These are phyloP conservation scores for Pythium phragmiticola DNA, from an alignment of 352 stramenopile species.

Conservation along the genomic window DNA sequence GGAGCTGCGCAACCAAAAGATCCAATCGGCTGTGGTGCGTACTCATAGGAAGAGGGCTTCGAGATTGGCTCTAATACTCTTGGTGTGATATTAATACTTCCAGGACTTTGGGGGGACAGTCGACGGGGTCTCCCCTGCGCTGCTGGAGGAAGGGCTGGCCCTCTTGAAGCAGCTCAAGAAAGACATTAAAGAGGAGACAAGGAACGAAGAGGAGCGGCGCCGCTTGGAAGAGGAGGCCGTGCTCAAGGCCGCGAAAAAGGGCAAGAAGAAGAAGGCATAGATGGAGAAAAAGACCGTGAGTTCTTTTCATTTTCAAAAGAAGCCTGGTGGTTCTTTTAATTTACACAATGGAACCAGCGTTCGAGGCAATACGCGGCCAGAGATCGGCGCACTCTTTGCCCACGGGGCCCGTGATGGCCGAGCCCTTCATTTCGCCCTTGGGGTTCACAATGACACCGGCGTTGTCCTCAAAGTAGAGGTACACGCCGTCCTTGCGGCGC, in stretches of 20 bases:
- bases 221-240: slow-evolving; percentile 67
- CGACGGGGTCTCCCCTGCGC: slow-evolving; percentile 44
- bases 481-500: slow-evolving; percentile 98
- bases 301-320: slow-evolving; percentile 25
- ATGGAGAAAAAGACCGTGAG: slow-evolving; percentile 23
- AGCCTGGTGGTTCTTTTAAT: slow-evolving; percentile 16
- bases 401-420: slow-evolving; percentile 98
- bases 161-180: slow-evolving; percentile 81
- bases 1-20: slow-evolving; percentile 52
- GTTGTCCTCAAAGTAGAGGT: slow-evolving; percentile 99
- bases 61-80: neutral
- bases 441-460: slow-evolving; percentile 99
- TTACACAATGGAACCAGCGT: slow-evolving; percentile 99
- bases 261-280: slow-evolving; percentile 74
- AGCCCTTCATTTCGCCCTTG: slow-evolving; percentile 99
- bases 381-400: slow-evolving; percentile 99
- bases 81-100: neutral
- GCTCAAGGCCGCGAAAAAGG: slow-evolving; percentile 77
- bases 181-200: slow-evolving; percentile 73
- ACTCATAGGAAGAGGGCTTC: neutral
- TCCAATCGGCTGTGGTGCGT: slow-evolving; percentile 50
- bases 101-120: slow-evolving; percentile 43
- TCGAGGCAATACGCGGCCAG: slow-evolving; percentile 99
- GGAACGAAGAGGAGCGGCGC: slow-evolving; percentile 73
- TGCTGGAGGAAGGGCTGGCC: slow-evolving; percentile 61